Evolutionary conservation across 1,284 basidiomycete genomes (phyloP).

Genomic region (Veloboletus limbatus): DNA sequence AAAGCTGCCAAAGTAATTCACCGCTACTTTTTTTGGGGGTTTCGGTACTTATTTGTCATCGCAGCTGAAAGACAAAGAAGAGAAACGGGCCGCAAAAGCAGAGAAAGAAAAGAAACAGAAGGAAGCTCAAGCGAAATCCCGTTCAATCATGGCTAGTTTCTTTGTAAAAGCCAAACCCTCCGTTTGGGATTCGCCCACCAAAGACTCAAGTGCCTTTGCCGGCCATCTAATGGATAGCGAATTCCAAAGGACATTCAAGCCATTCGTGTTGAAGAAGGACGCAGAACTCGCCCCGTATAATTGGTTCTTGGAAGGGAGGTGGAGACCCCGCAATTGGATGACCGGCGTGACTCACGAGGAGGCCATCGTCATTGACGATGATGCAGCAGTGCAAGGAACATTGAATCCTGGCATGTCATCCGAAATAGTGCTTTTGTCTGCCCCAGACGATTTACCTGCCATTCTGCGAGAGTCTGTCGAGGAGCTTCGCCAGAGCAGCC

Average conservation of each 20-base stretch:
- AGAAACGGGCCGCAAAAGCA: slow-evolving; percentile 58
- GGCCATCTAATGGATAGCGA: slow-evolving; percentile 53
- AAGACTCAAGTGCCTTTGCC: slow-evolving; percentile 34
- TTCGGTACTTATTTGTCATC: slow-evolving; percentile 6
- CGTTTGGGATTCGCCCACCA: slow-evolving; percentile 30
- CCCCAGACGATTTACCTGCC: slow-evolving; percentile 1
- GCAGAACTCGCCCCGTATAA: slow-evolving; percentile 69
- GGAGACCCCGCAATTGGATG: slow-evolving; percentile 23
- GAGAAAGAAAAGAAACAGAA: slow-evolving; percentile 62
- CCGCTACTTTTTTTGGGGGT: neutral
- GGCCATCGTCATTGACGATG: slow-evolving; percentile 54
- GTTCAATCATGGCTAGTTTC: slow-evolving; percentile 73
- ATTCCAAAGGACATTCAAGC: slow-evolving; percentile 72
- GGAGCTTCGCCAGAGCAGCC: slow-evolving; percentile 15
- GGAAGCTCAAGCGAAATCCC: slow-evolving; percentile 66
- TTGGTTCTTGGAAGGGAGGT: slow-evolving; percentile 49
- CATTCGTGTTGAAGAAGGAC: slow-evolving; percentile 74
- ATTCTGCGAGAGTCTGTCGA: slow-evolving; percentile 16
- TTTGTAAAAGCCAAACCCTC: slow-evolving; percentile 58
- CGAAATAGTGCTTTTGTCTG: neutral
- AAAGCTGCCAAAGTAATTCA: slow-evolving; percentile 56
- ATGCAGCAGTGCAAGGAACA: slow-evolving; percentile 28
- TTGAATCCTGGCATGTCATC: slow-evolving; percentile 17
- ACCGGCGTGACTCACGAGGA: slow-evolving; percentile 36
- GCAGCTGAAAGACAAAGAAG: slow-evolving; percentile 64